Base-by-base conservation (phyloP, 164 flowering plant genomes). In the Sextonia rubra region DNA sequence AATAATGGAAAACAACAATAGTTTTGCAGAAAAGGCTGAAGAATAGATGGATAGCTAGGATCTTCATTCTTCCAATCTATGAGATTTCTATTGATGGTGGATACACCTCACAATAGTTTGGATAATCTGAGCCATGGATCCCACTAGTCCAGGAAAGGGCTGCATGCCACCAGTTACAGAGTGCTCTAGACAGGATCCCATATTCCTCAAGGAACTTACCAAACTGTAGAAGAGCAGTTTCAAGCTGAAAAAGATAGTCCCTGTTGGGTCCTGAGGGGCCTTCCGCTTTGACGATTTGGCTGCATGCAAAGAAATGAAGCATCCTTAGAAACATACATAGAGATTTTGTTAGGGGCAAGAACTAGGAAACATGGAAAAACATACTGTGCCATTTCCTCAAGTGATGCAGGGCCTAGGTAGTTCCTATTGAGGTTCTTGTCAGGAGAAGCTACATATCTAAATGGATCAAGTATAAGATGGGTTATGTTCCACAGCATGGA, bases 221-320 rank as follows among this genome's bases (percentile, higher is more conserved):
- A 11, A 90, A 47, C 70, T 84, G 81, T 72, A 76, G 81, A 74
- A 94, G 95, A 14, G 95, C 88, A 29, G 78, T 75, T 72, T 91
- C 99, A 47, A 94, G 94, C 22, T 87, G 90, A 78, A 94, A 94
- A 72, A 92, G 88, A 75, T 94, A 92, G 77, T 94, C 97, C 80
- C 90, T 90, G 83, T 94, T 94, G 20, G 97, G 97, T 73, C 99
- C 97, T 26, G 99, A 92, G 32, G 99, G 99, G 47, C 99, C 99
- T 85, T 90, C 82, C 12, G 99, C 97, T 1, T 69, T 73, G 58
- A 86, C 65, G 60, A 94, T 92, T 86, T 92, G 97, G 69, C 99
- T 94, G 88, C 80, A 79, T 7, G 62, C 56, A 12, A 48, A 22
- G 47, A 32, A 61, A 58, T 44, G 61, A 47, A 14, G 24, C 49